Percentiles rank a stretch among this genome's conserved stretches.
Evolutionary conservation across 192 early-diverging fungal species (phyloP).

Genomic region (Coemansia guatemalensis): DNA sequence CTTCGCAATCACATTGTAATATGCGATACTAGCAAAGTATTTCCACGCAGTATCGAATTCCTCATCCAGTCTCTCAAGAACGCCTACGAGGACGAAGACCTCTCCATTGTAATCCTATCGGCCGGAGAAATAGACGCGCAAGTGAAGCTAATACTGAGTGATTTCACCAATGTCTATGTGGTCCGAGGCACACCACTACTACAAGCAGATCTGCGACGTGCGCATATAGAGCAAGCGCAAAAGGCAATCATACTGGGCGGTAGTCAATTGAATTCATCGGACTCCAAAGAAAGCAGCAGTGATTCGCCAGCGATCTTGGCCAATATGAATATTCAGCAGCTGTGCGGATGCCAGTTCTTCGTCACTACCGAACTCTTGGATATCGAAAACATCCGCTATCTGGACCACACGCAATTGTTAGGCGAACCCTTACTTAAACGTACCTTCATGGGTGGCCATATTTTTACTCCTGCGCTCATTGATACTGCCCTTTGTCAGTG

Average conservation of each 20-base stretch:
- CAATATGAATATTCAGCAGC: conserved; percentile 50
- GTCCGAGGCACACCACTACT: conserved; percentile 49
- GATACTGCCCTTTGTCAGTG: conserved; percentile 48
- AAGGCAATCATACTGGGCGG: conserved; percentile 43
- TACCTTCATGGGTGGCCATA: conserved; percentile 52
- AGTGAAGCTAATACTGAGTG: conserved; percentile 14
- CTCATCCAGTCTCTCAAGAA: conserved; percentile 43
- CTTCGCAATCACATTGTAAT: conserved; percentile 43
- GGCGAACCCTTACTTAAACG: conserved; percentile 46
- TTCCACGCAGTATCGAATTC: conserved; percentile 50
- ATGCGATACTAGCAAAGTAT: conserved; percentile 37
- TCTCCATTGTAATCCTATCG: conserved; percentile 43
- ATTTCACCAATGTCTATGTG: conserved; percentile 36
- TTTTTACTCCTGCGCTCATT: conserved; percentile 46
- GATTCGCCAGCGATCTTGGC: conserved; percentile 48
- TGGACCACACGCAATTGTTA: conserved; percentile 50
- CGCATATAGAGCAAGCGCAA: conserved; percentile 37
- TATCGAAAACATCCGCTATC: conserved; percentile 39
- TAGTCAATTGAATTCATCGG: conserved; percentile 2
- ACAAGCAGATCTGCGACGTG: conserved; percentile 35
- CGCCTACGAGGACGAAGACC: conserved; percentile 35
- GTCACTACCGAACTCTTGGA: conserved; percentile 46
- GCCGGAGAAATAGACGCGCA: conserved; percentile 14
- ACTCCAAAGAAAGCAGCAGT: conserved; percentile 5
- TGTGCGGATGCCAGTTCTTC: conserved; percentile 37